These are phyloP conservation scores for Potentilla sterilis DNA, from an alignment of 306 rosid species.

Conservation along the genomic window DNA sequence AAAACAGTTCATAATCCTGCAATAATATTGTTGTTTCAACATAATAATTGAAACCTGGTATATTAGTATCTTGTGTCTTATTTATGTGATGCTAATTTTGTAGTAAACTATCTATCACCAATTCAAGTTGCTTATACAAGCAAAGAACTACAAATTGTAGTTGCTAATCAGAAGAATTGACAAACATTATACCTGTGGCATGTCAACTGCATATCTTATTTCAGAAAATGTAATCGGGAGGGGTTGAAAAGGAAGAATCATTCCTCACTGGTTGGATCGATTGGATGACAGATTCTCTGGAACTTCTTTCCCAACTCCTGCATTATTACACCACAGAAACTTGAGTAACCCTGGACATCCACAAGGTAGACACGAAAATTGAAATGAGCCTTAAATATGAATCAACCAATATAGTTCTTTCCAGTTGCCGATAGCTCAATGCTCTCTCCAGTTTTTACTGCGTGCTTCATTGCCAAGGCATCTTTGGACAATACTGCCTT, in stretches of 20 bases:
- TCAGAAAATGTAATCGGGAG: slow-evolving; percentile 68
- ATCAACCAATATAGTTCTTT: slow-evolving; percentile 32
- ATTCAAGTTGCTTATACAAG: neutral
- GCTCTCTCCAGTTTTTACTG: slow-evolving; percentile 32
- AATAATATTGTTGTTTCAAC: neutral
- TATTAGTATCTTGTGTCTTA: neutral
- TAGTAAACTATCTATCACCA: neutral
- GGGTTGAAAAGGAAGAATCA: slow-evolving; percentile 84
- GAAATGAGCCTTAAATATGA: slow-evolving; percentile 8
- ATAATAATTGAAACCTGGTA: neutral
- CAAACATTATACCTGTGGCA: slow-evolving; percentile 59
- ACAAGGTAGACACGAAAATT: neutral
- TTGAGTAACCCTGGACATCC: slow-evolving; percentile 3
- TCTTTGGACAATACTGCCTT: slow-evolving; percentile 60
- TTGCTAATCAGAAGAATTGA: neutral
- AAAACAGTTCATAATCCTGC: neutral
- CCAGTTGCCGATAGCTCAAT: slow-evolving; percentile 36
- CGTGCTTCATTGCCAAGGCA: slow-evolving; percentile 43
- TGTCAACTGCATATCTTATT: slow-evolving; percentile 67
- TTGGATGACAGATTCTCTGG: slow-evolving; percentile 37
- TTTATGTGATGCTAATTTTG: neutral
- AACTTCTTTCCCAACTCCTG: slow-evolving; percentile 48
- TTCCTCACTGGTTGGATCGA: slow-evolving; percentile 39
- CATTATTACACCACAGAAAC: slow-evolving; percentile 16
- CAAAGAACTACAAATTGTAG: neutral